Base-by-base conservation (phyloP, 2,329 filamentous ascomycete genomes). In the Paecilomyces niveus region DNA sequence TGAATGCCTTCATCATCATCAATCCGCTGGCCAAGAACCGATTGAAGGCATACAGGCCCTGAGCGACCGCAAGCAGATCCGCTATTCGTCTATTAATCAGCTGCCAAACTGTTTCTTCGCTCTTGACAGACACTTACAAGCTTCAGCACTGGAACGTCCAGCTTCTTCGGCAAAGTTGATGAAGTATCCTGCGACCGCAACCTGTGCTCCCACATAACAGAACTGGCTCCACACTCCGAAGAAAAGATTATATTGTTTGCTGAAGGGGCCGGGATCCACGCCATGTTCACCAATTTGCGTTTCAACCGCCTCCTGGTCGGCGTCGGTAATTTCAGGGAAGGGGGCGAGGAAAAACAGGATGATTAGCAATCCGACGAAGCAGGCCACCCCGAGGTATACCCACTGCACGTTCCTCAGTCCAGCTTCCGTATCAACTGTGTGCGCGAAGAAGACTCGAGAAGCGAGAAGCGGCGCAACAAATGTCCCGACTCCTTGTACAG, bases 351-450 rank as follows among this genome's bases (percentile, higher is more conserved):
- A 85, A 70, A 87, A 87, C 9, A 86, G 76, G 1, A 79, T 72
- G 0, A 83, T 80, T 1, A 87, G 76, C 9, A 81, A 58, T 61
- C 80, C 81, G 26, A 85, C 83, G 59, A 87, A 87, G 62, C 76
- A 76, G 2, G 84, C 85, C 32, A 87, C 84, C 3, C 81, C 84
- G 2, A 87, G 77, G 64, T 88, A 88, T 1, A 83, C 81, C 83
- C 83, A 87, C 67, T 87, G 85, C 8, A 87, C 84, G 56, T 82
- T 86, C 63, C 77, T 73, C 56, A 87, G 70, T 2, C 80, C 78
- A n/a, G 78, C 69, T 9, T 71, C 72, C 54, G 76, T 77, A 33
- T 81, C 75, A 33, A 78, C 75, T 0, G 78, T 81, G 55, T 82
- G 74, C 50, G 80, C 79, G 69, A 87, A 87, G 72, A 88, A 86